phyloP scores from a whole-genome alignment of 2,329 filamentous ascomycete species.

The Aspergillus sp. region DNA sequence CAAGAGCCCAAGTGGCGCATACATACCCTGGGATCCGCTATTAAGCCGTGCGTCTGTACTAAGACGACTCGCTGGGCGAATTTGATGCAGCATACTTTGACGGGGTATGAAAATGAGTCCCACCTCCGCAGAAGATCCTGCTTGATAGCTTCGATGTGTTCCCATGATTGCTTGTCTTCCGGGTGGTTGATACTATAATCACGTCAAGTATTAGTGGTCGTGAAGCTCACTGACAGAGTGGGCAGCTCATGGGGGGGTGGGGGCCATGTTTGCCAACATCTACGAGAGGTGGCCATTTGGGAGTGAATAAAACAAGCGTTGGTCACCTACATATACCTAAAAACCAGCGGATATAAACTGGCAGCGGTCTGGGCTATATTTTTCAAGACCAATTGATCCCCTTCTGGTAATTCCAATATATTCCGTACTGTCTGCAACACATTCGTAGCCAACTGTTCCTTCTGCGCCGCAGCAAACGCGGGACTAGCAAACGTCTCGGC shows the following conservation, averaged over 20 bases:
- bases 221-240: neutral
- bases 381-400: conserved; percentile 79
- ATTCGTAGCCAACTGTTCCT: conserved; percentile 73
- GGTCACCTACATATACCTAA: conserved; percentile 86
- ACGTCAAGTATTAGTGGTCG: conserved; percentile 32
- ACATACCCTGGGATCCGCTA: conserved; percentile 78
- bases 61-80: conserved; percentile 92
- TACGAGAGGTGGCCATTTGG: conserved; percentile 20
- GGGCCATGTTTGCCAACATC: conserved; percentile 12
- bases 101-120: conserved; percentile 73
- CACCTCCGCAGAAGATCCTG: conserved; percentile 82
- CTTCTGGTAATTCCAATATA: conserved; percentile 68
- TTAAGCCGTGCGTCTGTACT: conserved; percentile 81
- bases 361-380: conserved; percentile 84
- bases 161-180: conserved; percentile 79
- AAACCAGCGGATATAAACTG: conserved; percentile 87
- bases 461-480: conserved; percentile 72
- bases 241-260: neutral
- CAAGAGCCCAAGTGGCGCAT: neutral
- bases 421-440: conserved; percentile 75
- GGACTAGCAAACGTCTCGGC: conserved; percentile 95
- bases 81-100: conserved; percentile 94
- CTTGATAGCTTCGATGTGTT: conserved; percentile 85
- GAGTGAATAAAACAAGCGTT: conserved; percentile 21
- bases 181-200: conserved; percentile 76